Base-by-base conservation (phyloP, 192 early-diverging fungal genomes). In the Fimicolochytrium jonesii region DNA sequence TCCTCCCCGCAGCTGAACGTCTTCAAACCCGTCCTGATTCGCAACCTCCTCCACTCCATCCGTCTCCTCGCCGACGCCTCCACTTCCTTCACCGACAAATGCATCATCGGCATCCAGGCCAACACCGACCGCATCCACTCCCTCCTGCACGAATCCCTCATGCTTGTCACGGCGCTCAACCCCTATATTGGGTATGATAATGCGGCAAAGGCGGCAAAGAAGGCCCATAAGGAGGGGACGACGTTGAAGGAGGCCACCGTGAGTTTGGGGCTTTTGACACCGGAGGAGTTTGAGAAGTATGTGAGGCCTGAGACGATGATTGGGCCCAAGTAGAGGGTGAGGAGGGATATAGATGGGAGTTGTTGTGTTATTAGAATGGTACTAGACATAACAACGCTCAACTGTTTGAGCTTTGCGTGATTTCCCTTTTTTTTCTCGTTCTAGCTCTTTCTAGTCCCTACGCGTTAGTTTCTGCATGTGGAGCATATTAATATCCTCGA, bases 161-260 rank as follows among this genome's bases (percentile, higher is more conserved):
- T 98, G 97, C 85, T 99, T 64, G 97, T 99, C 47, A 99, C 97
- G 54, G 95, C 97, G 18, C 81, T 99, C 37, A 99, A 99, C 84
- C 92, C 92, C 31, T 80, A 97, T 68, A 97, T 99, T 79, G 97
- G 94, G 7, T 82, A 82, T 47, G 80, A 82, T 48, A 78, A 81
- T 36, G 95, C 97, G 23, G 94, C 97, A 49, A 87, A 91, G 66
- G 88, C 87, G 33, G 95, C 97, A 53, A 99, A 99, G 86, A 94
- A 94, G 80, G 93, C 95, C 29, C 92, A 95, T 81, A 92, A 94
- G 76, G 92, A 92, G 69, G 85, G 88, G 34, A 87, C 83, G 23
- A 81, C 84, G 20, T 81, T 97, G 58, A 95, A 95, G 86, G 86
- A 95, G 73, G 89, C 95, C n/a, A 91, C 92, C 29, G 77, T 99